Conservation (phyloP, 495 filamentous ascomycete species). For the Hyaloscypha hepaticicola region DNA sequence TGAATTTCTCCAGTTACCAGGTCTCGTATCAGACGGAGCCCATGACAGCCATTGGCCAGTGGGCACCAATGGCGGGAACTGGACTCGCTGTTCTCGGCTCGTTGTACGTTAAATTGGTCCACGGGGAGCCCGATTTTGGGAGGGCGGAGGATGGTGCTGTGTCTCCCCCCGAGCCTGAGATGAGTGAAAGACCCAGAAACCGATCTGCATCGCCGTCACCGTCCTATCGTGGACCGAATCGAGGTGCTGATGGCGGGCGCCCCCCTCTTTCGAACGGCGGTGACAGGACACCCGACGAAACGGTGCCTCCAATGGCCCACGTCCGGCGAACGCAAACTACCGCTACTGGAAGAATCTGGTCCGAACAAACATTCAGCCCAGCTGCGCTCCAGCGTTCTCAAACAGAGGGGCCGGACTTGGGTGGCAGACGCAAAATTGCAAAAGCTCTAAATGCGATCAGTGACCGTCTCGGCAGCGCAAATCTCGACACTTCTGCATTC, state of each 20-base stretch:
- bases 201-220: background rate
- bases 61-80: slow-evolving; percentile 40
- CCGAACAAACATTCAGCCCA: background rate
- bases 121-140: slow-evolving; percentile 34
- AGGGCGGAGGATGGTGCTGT: slow-evolving; percentile 19
- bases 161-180: background rate
- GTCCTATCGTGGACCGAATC: background rate
- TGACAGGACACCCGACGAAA: background rate
- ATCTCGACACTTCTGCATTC: slow-evolving; percentile 49
- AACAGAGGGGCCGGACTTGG: slow-evolving; percentile 32
- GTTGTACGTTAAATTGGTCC: slow-evolving; percentile 47
- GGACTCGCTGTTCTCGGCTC: slow-evolving; percentile 54
- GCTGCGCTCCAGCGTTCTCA: slow-evolving; percentile 2
- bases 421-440: slow-evolving; percentile 41
- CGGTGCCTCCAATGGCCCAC: background rate
- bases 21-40: slow-evolving; percentile 56
- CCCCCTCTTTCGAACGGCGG: background rate
- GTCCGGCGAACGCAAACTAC: background rate
- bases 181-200: background rate
- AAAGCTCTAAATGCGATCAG: slow-evolving; percentile 36
- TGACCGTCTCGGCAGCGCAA: slow-evolving; percentile 41
- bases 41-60: slow-evolving; percentile 29
- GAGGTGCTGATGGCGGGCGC: background rate
- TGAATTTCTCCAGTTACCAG: slow-evolving; percentile 54
- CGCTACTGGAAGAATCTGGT: background rate